These are phyloP conservation scores for Micromonas commoda DNA, from an alignment of 139 green algal species.

Conservation along the genomic window DNA sequence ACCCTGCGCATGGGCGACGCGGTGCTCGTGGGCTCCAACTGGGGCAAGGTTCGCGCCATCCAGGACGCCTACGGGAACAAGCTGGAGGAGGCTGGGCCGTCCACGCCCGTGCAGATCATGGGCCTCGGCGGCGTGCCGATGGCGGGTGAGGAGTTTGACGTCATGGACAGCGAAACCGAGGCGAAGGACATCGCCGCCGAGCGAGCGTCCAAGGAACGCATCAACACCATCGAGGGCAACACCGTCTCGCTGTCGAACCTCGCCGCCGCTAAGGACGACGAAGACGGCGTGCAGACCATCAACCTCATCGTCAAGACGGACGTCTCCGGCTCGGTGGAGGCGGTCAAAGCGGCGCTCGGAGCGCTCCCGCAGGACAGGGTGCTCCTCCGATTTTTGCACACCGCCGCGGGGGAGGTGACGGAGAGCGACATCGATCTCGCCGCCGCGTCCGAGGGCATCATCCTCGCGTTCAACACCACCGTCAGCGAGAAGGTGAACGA, in stretches of 20 bases:
- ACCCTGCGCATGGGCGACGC: slow-evolving; percentile 81
- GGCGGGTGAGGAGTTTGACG: slow-evolving; percentile 84
- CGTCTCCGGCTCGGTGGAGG: slow-evolving; percentile 78
- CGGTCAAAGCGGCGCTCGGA: slow-evolving; percentile 73
- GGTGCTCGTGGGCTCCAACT: slow-evolving; percentile 39
- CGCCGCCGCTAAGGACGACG: not conserved
- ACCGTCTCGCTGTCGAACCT: slow-evolving; percentile 7
- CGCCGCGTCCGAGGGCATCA: slow-evolving; percentile 55
- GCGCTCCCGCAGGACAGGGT: slow-evolving; percentile 82
- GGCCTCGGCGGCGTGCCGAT: slow-evolving; percentile 73
- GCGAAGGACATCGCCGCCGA: slow-evolving; percentile 35
- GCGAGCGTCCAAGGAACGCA: not conserved
- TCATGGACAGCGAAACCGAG: slow-evolving; percentile 53
- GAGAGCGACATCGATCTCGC: slow-evolving; percentile 86
- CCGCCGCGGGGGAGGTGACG: slow-evolving; percentile 72
- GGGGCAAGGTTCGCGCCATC: slow-evolving; percentile 55
- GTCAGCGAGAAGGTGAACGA: slow-evolving; percentile 12
- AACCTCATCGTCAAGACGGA: slow-evolving; percentile 93
- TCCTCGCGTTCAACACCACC: slow-evolving; percentile 46
- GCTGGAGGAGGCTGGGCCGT: slow-evolving; percentile 62
- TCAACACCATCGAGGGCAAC: slow-evolving; percentile 8
- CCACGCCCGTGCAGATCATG: slow-evolving; percentile 81
- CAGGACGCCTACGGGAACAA: slow-evolving; percentile 48
- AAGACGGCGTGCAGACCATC: slow-evolving; percentile 39
- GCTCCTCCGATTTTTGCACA: slow-evolving; percentile 81